Conservation (phyloP, 75 land plant species). For the Picea glauca region DNA sequence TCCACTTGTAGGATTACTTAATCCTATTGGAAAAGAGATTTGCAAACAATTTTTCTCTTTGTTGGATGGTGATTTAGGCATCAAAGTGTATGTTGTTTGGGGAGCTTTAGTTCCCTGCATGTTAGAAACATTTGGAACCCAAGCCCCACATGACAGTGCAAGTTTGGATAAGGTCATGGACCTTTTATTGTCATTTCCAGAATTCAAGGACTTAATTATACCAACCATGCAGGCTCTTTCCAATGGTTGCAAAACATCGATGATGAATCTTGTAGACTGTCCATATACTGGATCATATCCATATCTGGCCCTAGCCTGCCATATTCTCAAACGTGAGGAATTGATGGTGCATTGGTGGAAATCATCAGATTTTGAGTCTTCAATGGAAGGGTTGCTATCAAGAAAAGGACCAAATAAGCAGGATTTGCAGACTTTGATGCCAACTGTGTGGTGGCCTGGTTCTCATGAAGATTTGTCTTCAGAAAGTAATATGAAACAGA, state of each 20-base stretch:
- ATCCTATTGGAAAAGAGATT: conserved; percentile 53
- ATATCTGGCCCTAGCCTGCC: conserved; percentile 78
- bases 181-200: conserved; percentile 45
- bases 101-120: conserved; percentile 68
- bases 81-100: conserved; percentile 59
- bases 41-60: conserved; percentile 47
- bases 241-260: conserved; percentile 67
- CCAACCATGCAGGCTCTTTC: conserved; percentile 64
- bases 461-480: conserved; percentile 70
- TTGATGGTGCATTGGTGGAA: conserved; percentile 73
- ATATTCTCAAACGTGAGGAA: conserved; percentile 72
- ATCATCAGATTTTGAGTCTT: conserved; percentile 64
- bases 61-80: conserved; percentile 15
- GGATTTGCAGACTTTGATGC: conserved; percentile 76
- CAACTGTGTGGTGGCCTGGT: conserved; percentile 96
- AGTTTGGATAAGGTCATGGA: conserved; percentile 72
- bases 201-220: conserved; percentile 31
- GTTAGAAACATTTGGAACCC: conserved; percentile 54
- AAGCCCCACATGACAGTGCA: conserved; percentile 70
- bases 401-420: conserved; percentile 79
- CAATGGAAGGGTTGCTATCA: conserved; percentile 80
- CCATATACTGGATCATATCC: conserved; percentile 89
- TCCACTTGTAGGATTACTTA: conserved; percentile 44
- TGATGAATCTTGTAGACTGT: conserved; percentile 59
- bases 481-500: conserved; percentile 84